Evolutionary conservation across 306 rosid genomes (phyloP).

Genomic region (Lathyrus sativus): DNA sequence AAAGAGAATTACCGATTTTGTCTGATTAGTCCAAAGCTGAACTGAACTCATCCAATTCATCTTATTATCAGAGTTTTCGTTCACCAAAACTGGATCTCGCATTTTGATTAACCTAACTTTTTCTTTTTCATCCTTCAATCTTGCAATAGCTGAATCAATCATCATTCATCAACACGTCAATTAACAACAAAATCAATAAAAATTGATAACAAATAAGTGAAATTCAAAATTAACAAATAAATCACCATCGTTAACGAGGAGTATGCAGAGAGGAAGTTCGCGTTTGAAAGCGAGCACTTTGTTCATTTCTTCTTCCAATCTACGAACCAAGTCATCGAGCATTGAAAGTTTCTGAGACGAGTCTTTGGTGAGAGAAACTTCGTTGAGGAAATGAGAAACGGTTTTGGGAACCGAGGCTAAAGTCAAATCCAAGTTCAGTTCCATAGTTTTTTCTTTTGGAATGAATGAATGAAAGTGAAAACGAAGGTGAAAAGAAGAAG

Average conservation of each 20-base stretch:
- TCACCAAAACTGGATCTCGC: conserved; percentile 45
- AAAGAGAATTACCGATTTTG: conserved; percentile 41
- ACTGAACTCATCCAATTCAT: conserved; percentile 63
- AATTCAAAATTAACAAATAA: background rate
- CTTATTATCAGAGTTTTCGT: conserved; percentile 52
- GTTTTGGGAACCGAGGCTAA: conserved; percentile 56
- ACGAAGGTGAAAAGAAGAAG: conserved; percentile 34
- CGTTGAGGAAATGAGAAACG: conserved; percentile 49
- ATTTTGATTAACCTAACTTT: conserved; percentile 37
- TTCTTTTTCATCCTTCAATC: conserved; percentile 62
- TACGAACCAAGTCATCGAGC: conserved; percentile 49
- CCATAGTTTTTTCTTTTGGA: conserved; percentile 39
- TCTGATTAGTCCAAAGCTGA: conserved; percentile 64
- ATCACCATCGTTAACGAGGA: conserved; percentile 70
- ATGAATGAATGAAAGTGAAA: conserved; percentile 36
- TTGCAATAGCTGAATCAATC: conserved; percentile 54
- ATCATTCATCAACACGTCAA: background rate
- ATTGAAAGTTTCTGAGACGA: conserved; percentile 40
- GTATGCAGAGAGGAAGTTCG: conserved; percentile 81
- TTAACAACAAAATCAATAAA: background rate
- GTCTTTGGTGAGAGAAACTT: conserved; percentile 44
- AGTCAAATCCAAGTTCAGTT: conserved; percentile 58
- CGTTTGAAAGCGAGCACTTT: conserved; percentile 80
- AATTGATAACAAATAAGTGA: no score
- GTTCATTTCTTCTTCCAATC: conserved; percentile 69